Evolutionary conservation across 139 green algal genomes (phyloP).

Genomic region (Auxenochlorella pyrenoidosa): DNA sequence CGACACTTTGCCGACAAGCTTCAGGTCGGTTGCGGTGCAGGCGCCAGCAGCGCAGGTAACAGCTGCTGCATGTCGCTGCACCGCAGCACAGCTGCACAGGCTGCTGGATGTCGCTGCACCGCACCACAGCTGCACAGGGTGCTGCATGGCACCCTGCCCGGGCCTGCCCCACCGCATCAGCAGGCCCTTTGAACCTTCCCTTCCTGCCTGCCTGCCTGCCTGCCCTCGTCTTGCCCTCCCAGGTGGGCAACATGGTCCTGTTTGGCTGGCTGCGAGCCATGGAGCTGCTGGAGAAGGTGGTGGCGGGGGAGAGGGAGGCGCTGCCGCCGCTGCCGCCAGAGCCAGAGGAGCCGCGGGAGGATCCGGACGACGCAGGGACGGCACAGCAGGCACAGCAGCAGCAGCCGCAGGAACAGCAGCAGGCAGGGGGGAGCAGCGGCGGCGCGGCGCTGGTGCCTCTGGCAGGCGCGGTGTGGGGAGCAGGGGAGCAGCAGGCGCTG

Average conservation of each 20-base stretch:
- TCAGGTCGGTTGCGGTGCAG: not conserved
- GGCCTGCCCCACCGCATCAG: not conserved
- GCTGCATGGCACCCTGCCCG: no score
- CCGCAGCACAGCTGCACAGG: no score
- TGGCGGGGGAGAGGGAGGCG: not conserved
- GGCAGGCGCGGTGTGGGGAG: no score
- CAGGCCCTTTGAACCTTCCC: not conserved
- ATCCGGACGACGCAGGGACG: not conserved
- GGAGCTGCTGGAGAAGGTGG: not conserved
- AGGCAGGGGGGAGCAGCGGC: no score
- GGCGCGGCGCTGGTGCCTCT: no score
- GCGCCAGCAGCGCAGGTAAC: no score
- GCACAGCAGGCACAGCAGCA: not conserved
- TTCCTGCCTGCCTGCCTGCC: not conserved
- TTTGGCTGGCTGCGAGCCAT: not conserved
- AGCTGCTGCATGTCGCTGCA: not conserved
- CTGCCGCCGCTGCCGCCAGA: slow-evolving; percentile 7
- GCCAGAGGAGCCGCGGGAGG: not conserved
- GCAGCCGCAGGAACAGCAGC: no score
- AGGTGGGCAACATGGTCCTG: slow-evolving; percentile 42
- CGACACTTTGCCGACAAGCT: slow-evolving; percentile 44
- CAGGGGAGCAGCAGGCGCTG: not conserved
- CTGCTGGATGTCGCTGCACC: not conserved
- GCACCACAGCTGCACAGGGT: no score
- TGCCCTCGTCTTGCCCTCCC: not conserved